A percentile compares a stretch with the other conserved stretches of the same genome.
These are phyloP conservation scores for Pseudozyma sp. DNA, from an alignment of 1,284 basidiomycete genomes.

Conservation along the genomic window DNA sequence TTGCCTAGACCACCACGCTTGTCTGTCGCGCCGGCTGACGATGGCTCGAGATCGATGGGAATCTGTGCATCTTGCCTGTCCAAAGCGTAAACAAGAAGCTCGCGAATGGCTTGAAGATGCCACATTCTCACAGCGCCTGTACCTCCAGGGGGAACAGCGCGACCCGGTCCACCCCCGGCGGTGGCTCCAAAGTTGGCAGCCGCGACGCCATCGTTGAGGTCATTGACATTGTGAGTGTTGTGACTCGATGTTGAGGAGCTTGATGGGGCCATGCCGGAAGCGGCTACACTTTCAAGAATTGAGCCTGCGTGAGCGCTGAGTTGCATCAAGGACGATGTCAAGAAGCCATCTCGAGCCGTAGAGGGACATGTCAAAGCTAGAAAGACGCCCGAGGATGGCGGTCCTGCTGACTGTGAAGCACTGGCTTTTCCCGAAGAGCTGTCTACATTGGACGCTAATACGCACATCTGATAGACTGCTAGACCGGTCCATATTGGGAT, in stretches of 20 bases:
- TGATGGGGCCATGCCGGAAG: conserved; percentile 7
- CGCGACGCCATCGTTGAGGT: conserved; percentile 27
- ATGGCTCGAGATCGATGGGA: conserved; percentile 38
- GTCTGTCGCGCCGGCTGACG: not conserved
- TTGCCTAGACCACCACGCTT: conserved; percentile 26
- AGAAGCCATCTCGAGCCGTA: conserved; percentile 13
- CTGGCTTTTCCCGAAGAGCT: not conserved
- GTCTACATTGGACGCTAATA: conserved; percentile 28
- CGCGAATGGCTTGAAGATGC: conserved; percentile 53
- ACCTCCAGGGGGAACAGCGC: conserved; percentile 47
- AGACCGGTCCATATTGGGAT: conserved; percentile 51
- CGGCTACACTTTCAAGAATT: conserved; percentile 39
- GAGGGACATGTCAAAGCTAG: conserved; percentile 47
- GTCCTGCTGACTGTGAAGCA: not conserved
- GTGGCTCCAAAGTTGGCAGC: conserved; percentile 49
- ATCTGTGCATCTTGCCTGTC: conserved; percentile 39
- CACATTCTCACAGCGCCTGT: conserved; percentile 55
- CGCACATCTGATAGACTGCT: conserved; percentile 55
- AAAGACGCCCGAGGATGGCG: conserved; percentile 38
- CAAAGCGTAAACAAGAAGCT: conserved; percentile 49
- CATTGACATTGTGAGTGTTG: conserved; percentile 10
- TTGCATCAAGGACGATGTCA: conserved; percentile 36
- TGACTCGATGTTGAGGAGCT: conserved; percentile 25
- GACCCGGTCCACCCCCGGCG: conserved; percentile 46
- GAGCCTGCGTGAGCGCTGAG: conserved; percentile 49